Base-by-base conservation (phyloP, 352 stramenopile genomes). In the Phytophthora multivora region DNA sequence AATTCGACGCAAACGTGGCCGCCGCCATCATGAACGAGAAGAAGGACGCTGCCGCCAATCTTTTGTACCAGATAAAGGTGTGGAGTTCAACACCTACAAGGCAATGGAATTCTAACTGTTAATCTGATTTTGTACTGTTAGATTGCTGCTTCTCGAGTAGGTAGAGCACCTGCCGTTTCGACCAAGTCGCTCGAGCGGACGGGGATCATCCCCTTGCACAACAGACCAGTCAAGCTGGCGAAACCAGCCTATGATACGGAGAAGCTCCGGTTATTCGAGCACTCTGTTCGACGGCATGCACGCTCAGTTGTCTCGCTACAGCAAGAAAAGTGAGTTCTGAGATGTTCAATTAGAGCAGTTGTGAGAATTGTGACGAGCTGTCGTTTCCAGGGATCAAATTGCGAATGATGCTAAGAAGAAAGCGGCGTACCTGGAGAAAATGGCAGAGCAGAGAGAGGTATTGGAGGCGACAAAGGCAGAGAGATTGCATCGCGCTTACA, bases 51-150 rank as follows among this genome's bases (percentile, higher is more conserved):
- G 86, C 83, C 0, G 75, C 77, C 12, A 84, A 89, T n/a, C 38
- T 96, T 33, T 66, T 97, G 11, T 96, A 95, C 67, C 87, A 96
- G 55, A 88, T 96, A 59, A 95, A 95, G 73, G 80, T 93, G 23
- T 4, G 10, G 10, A 13, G 9, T 13, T 12, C 9, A 33, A 33
- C 12, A 12, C 7, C 15, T 38, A 38, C n/a, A 28, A 39, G 8
- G 3, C 4, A 41, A 35, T 2, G 6, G 2, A 36, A 18, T 41
- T 38, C 33, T 52, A 39, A 52, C 1, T 16, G 41, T 3, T 43
- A 68, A 23, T 3, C 2, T 43, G 23, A 23, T 54, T 13, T 12
- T 68, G 33, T 28, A 19, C 30, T 55, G 9, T 18, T 62, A 85
- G 69, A 86, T 85, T 45, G 64, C 73, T 7, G 73, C 79, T 11